Base-by-base conservation (phyloP, 2,329 filamentous ascomycete species). In the Didymella segeticola region DNA sequence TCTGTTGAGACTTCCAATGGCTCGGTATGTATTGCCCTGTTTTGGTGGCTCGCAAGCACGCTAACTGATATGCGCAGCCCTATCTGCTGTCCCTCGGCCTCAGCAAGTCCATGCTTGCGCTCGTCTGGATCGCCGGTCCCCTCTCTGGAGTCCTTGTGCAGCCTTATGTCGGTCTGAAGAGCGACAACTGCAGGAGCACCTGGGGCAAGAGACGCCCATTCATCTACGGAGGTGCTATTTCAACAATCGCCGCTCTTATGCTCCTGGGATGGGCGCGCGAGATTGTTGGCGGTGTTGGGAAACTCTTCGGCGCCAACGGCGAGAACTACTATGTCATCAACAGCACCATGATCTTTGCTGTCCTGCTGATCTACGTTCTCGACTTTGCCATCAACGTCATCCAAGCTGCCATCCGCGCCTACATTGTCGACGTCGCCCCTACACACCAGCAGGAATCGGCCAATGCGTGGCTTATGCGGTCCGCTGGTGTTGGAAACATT, bases 381-480 rank as follows among this genome's bases (percentile, higher is more conserved):
- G 93, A 98, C 73, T 95, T 98, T 74, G 87, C 93, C 66, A 95
- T 98, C 78, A 98, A 98, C 76, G 95, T 93, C 51, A 88, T 98
- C 27, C 93, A 98, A 83, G 93, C 95, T 42, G 90, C 87, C 4
- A 90, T 97, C 68, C 85, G 93, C 61, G 91, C 93, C 20, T 96
- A 96, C 71, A 96, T 98, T 48, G 90, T 97, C 20, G 93, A 98
- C 70, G 93, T 92, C 68, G 90, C 91, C 0, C 95, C 95, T 0
- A 86, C 90, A 1, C 93, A 97, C 68, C 93, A 98, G 73, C 93
- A 98, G 77, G 93, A 96, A 75, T 83, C 88, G 30, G 93, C 93
- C 48, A 98, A 98, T 76, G 89, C 93, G 33, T 97, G 96, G 93
- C 91, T 93, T 17, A 93, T 91, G 68, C 86, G 93, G 45, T 84